Percentiles rank a stretch among this genome's conserved stretches.
Evolutionary conservation across 306 rosid genomes (phyloP).

Genomic region (Purshia tridentata): DNA sequence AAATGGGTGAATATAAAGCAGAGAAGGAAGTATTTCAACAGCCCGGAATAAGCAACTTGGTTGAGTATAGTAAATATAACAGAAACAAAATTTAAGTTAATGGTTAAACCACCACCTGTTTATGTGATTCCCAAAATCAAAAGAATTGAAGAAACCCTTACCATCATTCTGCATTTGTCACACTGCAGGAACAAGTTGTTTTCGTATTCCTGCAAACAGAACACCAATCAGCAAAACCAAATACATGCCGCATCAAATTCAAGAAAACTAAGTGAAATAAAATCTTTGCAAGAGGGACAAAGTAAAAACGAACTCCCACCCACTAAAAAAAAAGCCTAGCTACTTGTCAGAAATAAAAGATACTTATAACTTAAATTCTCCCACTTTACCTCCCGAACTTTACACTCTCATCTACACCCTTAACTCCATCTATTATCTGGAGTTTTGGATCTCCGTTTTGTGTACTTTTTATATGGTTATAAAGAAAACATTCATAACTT

Average conservation of each 20-base stretch:
- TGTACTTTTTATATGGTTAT: too few species aligned
- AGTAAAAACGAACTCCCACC: background rate
- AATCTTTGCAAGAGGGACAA: background rate
- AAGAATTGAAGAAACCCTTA: slow-evolving; percentile 33
- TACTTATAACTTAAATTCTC: too few species aligned
- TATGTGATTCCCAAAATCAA: slow-evolving; percentile 4
- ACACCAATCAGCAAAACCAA: slow-evolving; percentile 35
- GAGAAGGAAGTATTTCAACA: slow-evolving; percentile 6
- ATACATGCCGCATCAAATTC: slow-evolving; percentile 3
- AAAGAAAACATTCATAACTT: too few species aligned
- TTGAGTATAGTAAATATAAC: slow-evolving; percentile 2
- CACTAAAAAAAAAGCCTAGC: background rate
- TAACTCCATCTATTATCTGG: too few species aligned
- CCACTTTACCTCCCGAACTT: too few species aligned
- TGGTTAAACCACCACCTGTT: background rate
- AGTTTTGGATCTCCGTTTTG: too few species aligned
- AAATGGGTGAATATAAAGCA: slow-evolving; percentile 20
- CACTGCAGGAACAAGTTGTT: slow-evolving; percentile 96
- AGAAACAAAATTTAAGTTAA: background rate
- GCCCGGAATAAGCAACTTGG: background rate
- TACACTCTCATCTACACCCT: too few species aligned
- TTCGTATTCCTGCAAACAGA: slow-evolving; percentile 75
- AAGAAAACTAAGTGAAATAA: slow-evolving; percentile 12
- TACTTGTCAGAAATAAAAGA: background rate
- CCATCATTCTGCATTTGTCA: slow-evolving; percentile 99